Evolutionary conservation across 2,329 filamentous ascomycete species (phyloP).

Genomic region (Graphiopsis chlorocephala): DNA sequence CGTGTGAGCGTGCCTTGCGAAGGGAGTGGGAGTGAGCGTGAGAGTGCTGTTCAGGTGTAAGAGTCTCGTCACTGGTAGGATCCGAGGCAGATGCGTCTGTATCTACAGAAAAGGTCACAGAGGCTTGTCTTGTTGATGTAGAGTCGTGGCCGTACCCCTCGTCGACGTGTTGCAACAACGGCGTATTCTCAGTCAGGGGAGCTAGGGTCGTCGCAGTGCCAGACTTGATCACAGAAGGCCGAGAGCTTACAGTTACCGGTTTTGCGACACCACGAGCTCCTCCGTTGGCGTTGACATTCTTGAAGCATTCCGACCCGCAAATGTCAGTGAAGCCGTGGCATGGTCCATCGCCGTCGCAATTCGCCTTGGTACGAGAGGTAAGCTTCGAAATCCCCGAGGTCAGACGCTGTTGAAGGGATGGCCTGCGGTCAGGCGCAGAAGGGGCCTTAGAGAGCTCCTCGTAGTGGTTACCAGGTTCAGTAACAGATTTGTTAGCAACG

Average conservation of each 20-base stretch:
- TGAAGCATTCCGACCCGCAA: conserved; percentile 61
- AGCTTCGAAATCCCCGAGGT: conserved; percentile 48
- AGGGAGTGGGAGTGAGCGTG: not conserved
- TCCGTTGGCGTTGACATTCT: conserved; percentile 43
- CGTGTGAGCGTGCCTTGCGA: conserved; percentile 22
- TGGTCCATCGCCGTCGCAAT: conserved; percentile 57
- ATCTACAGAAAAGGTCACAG: not conserved
- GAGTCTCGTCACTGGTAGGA: not conserved
- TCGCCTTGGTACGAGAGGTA: conserved; percentile 46
- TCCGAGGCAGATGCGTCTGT: not conserved
- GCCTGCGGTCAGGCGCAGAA: conserved; percentile 26
- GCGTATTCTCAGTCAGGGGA: conserved; percentile 14
- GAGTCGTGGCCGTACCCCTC: not conserved
- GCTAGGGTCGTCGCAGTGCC: conserved; percentile 22
- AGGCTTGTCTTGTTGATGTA: not conserved
- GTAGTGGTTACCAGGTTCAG: not conserved
- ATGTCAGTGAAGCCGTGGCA: conserved; percentile 62
- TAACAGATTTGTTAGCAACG: not conserved
- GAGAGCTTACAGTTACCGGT: not conserved
- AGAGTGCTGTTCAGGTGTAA: not conserved
- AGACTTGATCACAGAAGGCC: conserved; percentile 26
- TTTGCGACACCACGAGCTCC: conserved; percentile 21
- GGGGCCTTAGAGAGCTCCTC: not conserved
- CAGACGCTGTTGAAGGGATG: conserved; percentile 42
- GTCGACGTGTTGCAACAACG: conserved; percentile 13